A percentile compares a stretch with the other conserved stretches of the same genome.
Conservation (phyloP, 2,329 filamentous ascomycete species). For the Scytalidium lignicola region DNA sequence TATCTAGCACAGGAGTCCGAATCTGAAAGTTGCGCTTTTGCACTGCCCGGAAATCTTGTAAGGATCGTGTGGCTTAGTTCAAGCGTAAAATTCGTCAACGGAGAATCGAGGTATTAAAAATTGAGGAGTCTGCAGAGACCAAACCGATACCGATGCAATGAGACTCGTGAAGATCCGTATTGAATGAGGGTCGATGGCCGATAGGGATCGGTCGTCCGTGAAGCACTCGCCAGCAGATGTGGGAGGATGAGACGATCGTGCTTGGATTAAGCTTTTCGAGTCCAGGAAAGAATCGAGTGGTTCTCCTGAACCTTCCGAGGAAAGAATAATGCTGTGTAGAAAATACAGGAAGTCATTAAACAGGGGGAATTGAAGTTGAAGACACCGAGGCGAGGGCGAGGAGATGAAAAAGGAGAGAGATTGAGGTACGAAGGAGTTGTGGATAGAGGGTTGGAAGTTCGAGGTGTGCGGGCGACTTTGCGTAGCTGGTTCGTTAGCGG, state of each 20-base stretch:
- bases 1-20: background rate
- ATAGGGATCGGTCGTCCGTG: conserved; percentile 26
- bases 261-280: background rate
- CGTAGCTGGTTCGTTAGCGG: background rate
- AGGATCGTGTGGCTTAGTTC: conserved; percentile 5
- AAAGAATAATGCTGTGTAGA: background rate
- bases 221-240: conserved; percentile 8
- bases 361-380: background rate
- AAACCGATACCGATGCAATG: conserved; percentile 18
- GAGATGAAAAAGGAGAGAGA: background rate
- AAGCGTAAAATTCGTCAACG: conserved; percentile 6
- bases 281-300: background rate
- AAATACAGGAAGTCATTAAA: background rate
- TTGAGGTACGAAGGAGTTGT: background rate
- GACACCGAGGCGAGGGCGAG: background rate
- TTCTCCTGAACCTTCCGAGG: background rate
- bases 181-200: conserved; percentile 19
- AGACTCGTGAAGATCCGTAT: conserved; percentile 7
- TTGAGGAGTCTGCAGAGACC: conserved; percentile 9
- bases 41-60: background rate
- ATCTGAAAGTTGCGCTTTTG: conserved; percentile 2
- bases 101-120: conserved; percentile 2
- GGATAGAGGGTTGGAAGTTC: background rate
- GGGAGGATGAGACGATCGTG: background rate
- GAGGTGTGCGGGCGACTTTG: background rate